Conservation (phyloP, 352 stramenopile species). For the Phytophthora sojae region DNA sequence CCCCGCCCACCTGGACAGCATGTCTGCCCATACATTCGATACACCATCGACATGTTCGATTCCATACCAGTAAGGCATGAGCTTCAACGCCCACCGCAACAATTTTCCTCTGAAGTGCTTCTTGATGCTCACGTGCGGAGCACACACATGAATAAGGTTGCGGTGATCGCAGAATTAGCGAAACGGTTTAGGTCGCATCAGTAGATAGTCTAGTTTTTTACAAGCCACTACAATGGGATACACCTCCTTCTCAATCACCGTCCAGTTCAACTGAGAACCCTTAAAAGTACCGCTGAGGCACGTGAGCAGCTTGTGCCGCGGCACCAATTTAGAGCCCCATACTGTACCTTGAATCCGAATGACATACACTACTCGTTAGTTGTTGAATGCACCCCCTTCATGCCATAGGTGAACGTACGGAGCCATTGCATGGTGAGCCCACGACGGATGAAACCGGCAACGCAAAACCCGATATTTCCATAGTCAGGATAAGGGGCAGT, state of each 20-base stretch:
- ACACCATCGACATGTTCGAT: background rate
- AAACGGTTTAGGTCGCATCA: conserved; percentile 1
- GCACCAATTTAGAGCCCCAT: background rate
- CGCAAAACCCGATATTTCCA: no score
- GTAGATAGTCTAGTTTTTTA: conserved; percentile 11
- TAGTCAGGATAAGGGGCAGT: no score
- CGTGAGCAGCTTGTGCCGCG: background rate
- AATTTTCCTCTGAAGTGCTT: conserved; percentile 15
- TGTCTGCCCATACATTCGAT: background rate
- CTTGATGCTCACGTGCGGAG: conserved; percentile 2
- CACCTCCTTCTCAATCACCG: conserved; percentile 2
- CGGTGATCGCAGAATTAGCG: conserved; percentile 10
- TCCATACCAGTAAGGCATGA: conserved; percentile 20
- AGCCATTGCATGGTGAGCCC: no score
- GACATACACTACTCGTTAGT: no score
- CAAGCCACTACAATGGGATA: conserved; percentile 10
- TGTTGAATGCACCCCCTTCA: no score
- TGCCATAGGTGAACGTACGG: no score
- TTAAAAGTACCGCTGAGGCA: conserved; percentile 1
- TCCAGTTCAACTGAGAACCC: conserved; percentile 1
- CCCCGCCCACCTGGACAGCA: background rate
- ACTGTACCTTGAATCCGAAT: no score
- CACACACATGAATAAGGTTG: conserved; percentile 14
- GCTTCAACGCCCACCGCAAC: conserved; percentile 8
- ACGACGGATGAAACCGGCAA: background rate